Conservation (phyloP, 2,329 filamentous ascomycete genomes). For the Daldinia eschscholtzii region DNA sequence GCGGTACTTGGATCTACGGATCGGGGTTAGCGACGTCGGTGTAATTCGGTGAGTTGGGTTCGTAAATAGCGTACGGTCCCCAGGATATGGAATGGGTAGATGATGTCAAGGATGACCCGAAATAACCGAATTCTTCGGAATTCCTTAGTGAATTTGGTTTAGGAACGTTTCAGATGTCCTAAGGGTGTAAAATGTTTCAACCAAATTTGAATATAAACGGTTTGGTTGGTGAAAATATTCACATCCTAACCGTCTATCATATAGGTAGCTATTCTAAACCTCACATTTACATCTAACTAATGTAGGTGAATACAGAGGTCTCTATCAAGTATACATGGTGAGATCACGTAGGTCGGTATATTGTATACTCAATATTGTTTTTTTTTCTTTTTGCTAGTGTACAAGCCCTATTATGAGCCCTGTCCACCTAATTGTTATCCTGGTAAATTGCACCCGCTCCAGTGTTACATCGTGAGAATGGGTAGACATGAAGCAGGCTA, state of each 20-base stretch:
- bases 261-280: background rate
- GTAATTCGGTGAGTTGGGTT: constrained; percentile 2
- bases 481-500: constrained; percentile 27
- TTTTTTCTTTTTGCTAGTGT: background rate
- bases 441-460: constrained; percentile 36
- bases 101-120: constrained; percentile 29
- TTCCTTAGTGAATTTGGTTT: constrained; percentile 13
- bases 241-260: background rate
- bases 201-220: constrained; percentile 20
- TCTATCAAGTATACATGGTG: background rate
- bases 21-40: background rate
- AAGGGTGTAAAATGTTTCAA: constrained; percentile 29
- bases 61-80: constrained; percentile 1
- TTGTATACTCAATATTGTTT: background rate
- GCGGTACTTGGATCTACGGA: constrained; percentile 17
- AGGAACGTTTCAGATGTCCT: constrained; percentile 35
- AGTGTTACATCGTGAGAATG: constrained; percentile 39
- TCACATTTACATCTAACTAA: background rate
- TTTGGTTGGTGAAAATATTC: constrained; percentile 11
- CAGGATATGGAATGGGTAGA: constrained; percentile 3
- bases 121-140: constrained; percentile 21
- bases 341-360: constrained; percentile 3
- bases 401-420: constrained; percentile 3
- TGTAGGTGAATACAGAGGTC: background rate
- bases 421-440: constrained; percentile 10